Percentiles rank a stretch among this genome's conserved stretches.
These are phyloP conservation scores for Pichia sp. DNA, from an alignment of 1,139 yeast genomes.

Conservation along the genomic window DNA sequence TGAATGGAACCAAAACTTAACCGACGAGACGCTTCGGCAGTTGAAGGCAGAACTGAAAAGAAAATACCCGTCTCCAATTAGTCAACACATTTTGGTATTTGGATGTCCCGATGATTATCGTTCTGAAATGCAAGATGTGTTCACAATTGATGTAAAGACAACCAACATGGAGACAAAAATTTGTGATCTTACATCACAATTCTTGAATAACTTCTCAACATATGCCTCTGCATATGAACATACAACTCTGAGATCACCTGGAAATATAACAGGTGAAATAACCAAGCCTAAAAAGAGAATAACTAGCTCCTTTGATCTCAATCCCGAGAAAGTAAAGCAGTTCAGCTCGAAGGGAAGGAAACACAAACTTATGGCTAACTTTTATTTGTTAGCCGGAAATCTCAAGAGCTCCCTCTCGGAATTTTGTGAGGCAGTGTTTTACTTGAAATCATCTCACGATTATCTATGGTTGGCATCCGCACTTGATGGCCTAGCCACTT, in stretches of 20 bases:
- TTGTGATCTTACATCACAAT: slow-evolving; percentile 63
- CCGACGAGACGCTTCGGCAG: slow-evolving; percentile 26
- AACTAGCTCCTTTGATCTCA: slow-evolving; percentile 30
- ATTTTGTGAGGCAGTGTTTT: slow-evolving; percentile 63
- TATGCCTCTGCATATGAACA: slow-evolving; percentile 66
- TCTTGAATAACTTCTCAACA: slow-evolving; percentile 55
- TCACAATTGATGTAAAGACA: slow-evolving; percentile 16
- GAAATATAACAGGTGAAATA: slow-evolving; percentile 39
- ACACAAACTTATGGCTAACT: slow-evolving; percentile 65
- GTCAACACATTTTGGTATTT: slow-evolving; percentile 56
- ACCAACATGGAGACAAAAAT: slow-evolving; percentile 54
- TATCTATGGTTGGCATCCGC: slow-evolving; percentile 85
- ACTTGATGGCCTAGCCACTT: slow-evolving; percentile 69
- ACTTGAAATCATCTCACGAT: slow-evolving; percentile 60
- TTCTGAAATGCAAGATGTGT: slow-evolving; percentile 11
- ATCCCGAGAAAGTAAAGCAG: slow-evolving; percentile 30
- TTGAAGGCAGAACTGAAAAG: slow-evolving; percentile 33
- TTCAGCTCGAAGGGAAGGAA: slow-evolving; percentile 53
- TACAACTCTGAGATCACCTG: slow-evolving; percentile 69
- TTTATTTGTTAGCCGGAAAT: slow-evolving; percentile 75
- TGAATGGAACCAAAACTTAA: slow-evolving; percentile 31
- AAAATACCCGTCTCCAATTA: slow-evolving; percentile 51
- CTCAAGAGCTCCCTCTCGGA: slow-evolving; percentile 61
- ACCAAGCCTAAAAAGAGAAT: slow-evolving; percentile 32
- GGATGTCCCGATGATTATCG: slow-evolving; percentile 36